Base-by-base conservation (phyloP, 768 basidiomycete species). In the Xerocomellus intermedius region DNA sequence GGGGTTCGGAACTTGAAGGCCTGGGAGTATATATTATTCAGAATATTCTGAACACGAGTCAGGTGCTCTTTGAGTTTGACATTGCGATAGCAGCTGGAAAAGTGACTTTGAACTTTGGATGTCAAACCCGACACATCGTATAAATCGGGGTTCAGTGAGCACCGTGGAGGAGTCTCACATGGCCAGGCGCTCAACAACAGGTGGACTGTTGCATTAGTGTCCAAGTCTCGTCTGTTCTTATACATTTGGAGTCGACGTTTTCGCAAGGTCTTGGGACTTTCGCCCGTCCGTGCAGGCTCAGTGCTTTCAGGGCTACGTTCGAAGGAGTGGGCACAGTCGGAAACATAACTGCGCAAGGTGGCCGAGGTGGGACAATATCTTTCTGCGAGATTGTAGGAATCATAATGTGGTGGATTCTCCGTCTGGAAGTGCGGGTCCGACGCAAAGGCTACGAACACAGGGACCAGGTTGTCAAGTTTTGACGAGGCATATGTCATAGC, bases 391-490 rank as follows among this genome's bases (percentile, higher is more conserved):
- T 50, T 35, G 48, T 62, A 65, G 22, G 45, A 36, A 19, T 53
- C 43, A 35, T 61, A 59, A 1, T 8, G 13, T 3, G 71, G 67
- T 36, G 64, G 69, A 21, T 53, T 12, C 22, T 55, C 56, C 3
- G 2, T 16, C 22, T 36, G 5, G 46, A 66, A 55, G 3, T 42
- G 42, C 6, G 60, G 17, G 12, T 56, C 38, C 2, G 57, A 36
- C 0, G 57, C 60, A 50, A 75, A 73, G 1, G 77, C 66, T 12
- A 77, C 39, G 2, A 77, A 43, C 2, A 64, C 64, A 0, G 68
- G 62, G 17, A 73, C 57, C 35, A 72, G 61, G 5, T 54, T 51
- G 2, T 32, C 19, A 4, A 42, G 35, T 0, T 54, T 9, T 2
- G 62, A 38, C 1, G 65, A 68, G 4, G 48, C 44, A 56, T 73